Percentiles rank a stretch among this genome's conserved stretches.
Conservation (phyloP, 1,284 basidiomycete genomes). For the Ustilago sp. region DNA sequence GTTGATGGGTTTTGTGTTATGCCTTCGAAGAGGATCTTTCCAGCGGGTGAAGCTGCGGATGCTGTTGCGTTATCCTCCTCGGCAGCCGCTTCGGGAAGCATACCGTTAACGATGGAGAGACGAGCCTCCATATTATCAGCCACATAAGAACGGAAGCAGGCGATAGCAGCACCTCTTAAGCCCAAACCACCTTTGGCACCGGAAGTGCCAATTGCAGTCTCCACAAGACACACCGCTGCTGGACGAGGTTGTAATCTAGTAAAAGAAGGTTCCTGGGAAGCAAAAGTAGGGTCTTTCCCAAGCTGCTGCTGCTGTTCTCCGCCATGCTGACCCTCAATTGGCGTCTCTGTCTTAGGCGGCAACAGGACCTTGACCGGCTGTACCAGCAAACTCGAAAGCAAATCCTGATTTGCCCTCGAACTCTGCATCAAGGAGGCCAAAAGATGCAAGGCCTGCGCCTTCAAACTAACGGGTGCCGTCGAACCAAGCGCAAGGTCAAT, state of each 20-base stretch:
- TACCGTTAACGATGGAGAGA: slow-evolving; percentile 73
- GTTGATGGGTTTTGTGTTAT: slow-evolving; percentile 71
- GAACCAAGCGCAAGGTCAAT: slow-evolving; percentile 89
- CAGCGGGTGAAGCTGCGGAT: slow-evolving; percentile 64
- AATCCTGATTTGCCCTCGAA: slow-evolving; percentile 71
- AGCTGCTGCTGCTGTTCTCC: slow-evolving; percentile 10
- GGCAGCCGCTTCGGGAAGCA: slow-evolving; percentile 50
- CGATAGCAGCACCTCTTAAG: slow-evolving; percentile 60
- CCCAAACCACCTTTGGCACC: slow-evolving; percentile 53
- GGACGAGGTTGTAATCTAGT: slow-evolving; percentile 47
- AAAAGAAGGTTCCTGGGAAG: slow-evolving; percentile 21
- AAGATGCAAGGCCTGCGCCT: slow-evolving; percentile 79
- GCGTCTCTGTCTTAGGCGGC: slow-evolving; percentile 13
- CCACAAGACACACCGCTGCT: slow-evolving; percentile 50
- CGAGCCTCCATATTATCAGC: slow-evolving; percentile 70
- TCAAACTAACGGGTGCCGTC: slow-evolving; percentile 86
- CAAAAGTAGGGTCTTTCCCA: slow-evolving; percentile 15
- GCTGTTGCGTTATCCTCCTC: slow-evolving; percentile 22
- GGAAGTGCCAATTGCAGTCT: slow-evolving; percentile 51
- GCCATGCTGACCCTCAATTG: background rate
- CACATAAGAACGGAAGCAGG: slow-evolving; percentile 64
- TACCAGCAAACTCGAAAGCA: slow-evolving; percentile 68
- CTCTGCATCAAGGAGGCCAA: slow-evolving; percentile 70
- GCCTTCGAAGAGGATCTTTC: slow-evolving; percentile 72
- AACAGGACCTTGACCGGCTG: slow-evolving; percentile 50